Percentiles rank a stretch among this genome's conserved stretches.
Evolutionary conservation across 2,329 filamentous ascomycete genomes (phyloP).

Genomic region (Trichoderma brevicompactum): DNA sequence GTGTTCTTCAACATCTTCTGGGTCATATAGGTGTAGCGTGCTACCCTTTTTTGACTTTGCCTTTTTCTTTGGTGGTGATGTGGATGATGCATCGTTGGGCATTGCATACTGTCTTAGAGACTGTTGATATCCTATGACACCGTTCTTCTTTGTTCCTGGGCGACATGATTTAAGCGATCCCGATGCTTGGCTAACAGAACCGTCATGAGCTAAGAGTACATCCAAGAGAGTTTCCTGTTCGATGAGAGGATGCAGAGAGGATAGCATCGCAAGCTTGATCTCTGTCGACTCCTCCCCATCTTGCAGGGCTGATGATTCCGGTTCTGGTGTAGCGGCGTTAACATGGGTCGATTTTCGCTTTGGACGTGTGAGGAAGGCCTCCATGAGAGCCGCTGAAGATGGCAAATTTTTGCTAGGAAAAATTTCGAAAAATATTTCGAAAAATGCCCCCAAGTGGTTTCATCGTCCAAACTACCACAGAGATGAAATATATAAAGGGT

Average conservation of each 20-base stretch:
- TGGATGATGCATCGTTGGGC: constrained; percentile 9
- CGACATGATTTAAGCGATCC: constrained; percentile 52
- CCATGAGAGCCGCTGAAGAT: constrained; percentile 48
- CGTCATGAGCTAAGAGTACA: constrained; percentile 74
- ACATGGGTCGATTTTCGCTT: constrained; percentile 53
- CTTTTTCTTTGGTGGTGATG: constrained; percentile 49
- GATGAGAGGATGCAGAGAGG: constrained; percentile 71
- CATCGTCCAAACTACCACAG: neutral
- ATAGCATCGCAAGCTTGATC: constrained; percentile 81
- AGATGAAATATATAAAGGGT: neutral
- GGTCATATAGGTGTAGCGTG: constrained; percentile 82
- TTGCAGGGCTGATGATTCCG: constrained; percentile 33
- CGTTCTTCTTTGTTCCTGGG: constrained; percentile 41
- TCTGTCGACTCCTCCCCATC: constrained; percentile 80
- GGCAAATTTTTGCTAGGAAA: no score
- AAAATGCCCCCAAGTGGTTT: neutral
- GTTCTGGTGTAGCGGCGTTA: constrained; percentile 33
- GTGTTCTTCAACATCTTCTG: constrained; percentile 76
- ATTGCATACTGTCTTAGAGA: constrained; percentile 61
- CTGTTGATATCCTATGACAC: constrained; percentile 60
- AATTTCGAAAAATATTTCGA: neutral
- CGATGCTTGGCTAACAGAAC: constrained; percentile 71
- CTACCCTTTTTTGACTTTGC: constrained; percentile 73
- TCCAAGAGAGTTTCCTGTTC: constrained; percentile 75
- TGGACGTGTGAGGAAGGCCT: constrained; percentile 58